Percentiles rank a stretch among this genome's conserved stretches.
These are phyloP conservation scores for Colletotrichum sp. DNA, from an alignment of 2,329 filamentous ascomycete species.

Conservation along the genomic window DNA sequence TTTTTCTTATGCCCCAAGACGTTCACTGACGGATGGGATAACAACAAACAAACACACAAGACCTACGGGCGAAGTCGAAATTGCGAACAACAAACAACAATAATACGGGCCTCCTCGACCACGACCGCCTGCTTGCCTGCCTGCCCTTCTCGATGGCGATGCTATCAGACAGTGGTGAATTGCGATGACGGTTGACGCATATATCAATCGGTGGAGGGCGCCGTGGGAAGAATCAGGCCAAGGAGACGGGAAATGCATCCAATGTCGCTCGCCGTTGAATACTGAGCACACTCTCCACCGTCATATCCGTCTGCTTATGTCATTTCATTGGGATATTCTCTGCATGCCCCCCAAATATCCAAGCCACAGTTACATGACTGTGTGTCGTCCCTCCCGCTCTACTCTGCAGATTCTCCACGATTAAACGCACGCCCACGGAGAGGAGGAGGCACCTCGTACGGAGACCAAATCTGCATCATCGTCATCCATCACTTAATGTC, in stretches of 20 bases:
- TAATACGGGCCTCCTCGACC: not conserved
- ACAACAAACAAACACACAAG: slow-evolving; percentile 1
- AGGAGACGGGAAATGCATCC: not conserved
- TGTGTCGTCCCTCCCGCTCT: not conserved
- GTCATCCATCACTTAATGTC: slow-evolving; percentile 4
- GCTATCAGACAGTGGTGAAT: not conserved
- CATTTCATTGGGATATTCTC: not conserved
- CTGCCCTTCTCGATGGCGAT: not conserved
- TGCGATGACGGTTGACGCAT: not conserved
- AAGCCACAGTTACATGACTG: not conserved
- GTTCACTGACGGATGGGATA: not conserved
- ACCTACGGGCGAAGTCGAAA: not conserved
- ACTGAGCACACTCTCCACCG: not conserved
- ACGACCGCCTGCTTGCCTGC: not conserved
- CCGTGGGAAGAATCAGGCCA: not conserved
- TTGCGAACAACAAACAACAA: not conserved
- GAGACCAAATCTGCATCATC: not conserved
- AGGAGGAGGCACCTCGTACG: not conserved
- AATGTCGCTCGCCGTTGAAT: not conserved
- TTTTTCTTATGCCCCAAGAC: not conserved
- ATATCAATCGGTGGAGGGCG: not conserved
- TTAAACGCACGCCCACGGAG: not conserved
- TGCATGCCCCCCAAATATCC: not conserved
- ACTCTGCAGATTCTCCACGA: not conserved
- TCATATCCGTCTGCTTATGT: not conserved